Base-by-base conservation (phyloP, 495 filamentous ascomycete species). In the Xylaria longipes region DNA sequence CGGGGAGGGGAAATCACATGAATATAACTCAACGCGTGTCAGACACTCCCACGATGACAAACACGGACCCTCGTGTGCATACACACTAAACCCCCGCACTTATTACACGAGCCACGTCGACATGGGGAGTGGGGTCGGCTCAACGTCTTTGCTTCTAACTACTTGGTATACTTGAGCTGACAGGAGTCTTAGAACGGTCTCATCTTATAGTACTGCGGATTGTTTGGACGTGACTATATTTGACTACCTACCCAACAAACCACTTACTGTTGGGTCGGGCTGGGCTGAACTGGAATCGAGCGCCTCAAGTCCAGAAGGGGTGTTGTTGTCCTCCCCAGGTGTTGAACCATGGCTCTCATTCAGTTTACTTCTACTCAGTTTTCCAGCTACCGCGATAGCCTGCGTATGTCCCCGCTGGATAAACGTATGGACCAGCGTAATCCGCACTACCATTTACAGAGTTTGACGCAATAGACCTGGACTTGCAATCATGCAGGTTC, bases 1-100 rank as follows among this genome's bases (percentile, higher is more conserved):
- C 54, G 41, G 60, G 25, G 41, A 43, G 43, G 50, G 46, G 35
- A 67, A 67, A 69, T 69, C 66, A 69, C 66, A 69, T 69, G 66
- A 69, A 61, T 35, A 69, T 50, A 58, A 27, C 54, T 33, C 56
- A 69, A 69, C 66, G 66, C 66, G 37, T 17, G 66, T 61, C 66
- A 67, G 65, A 60, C 66, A 56, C 33, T 45, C 5, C 52, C 39
- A 41, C 37, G 37, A 69, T 61, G 66, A 46, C 37, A 46, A 39
- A 29, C 20, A 60, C 27, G 56, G 29, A 37, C 27, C 25, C 39
- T 52, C 43, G 45, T 31, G 37, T 69, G 65, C 35, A 68, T 50
- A 58, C 65, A 68, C 31, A 41, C 65, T 56, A 54, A 31, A n/a
- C 33, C 31, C 57, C 52, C 52, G 52, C 33, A 60, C 33, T 35